Conservation (phyloP, 345 rosid genomes). For the Camelina hispida region DNA sequence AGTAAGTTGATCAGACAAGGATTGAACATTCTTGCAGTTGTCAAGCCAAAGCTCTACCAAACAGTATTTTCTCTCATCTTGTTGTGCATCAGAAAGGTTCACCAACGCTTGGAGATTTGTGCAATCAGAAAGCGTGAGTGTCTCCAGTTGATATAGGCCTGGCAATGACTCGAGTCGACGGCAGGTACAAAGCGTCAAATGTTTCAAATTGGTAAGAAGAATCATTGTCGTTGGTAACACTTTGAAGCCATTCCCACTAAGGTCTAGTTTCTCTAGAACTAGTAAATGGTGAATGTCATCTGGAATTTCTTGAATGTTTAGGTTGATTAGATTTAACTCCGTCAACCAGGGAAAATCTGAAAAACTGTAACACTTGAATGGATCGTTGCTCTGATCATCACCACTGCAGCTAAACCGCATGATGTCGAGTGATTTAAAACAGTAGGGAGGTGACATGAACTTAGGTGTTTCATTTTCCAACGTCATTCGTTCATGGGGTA, state of each 20-base stretch:
- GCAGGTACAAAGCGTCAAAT: conserved; percentile 23
- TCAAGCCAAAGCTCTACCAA: conserved; percentile 28
- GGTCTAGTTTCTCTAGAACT: conserved; percentile 30
- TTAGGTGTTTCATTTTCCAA: background rate
- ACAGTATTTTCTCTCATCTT: background rate
- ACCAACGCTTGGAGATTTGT: conserved; percentile 5
- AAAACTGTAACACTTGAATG: conserved; percentile 8
- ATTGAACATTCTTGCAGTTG: conserved; percentile 7
- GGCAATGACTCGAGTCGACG: background rate
- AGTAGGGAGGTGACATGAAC: background rate
- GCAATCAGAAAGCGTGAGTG: conserved; percentile 27
- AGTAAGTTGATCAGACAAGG: background rate
- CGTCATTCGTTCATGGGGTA: background rate
- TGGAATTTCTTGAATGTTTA: conserved; percentile 8
- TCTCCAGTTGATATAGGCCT: conserved; percentile 21
- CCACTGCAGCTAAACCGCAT: background rate
- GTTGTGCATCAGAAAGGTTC: background rate
- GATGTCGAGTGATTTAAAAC: conserved; percentile 20
- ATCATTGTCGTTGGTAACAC: conserved; percentile 1
- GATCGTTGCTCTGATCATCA: background rate
- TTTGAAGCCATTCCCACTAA: conserved; percentile 3
- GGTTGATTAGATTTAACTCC: conserved; percentile 24
- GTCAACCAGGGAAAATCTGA: conserved; percentile 2
- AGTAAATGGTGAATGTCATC: conserved; percentile 1
- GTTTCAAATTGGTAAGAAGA: conserved; percentile 13